A percentile compares a stretch with the other conserved stretches of the same genome.
phyloP scores from a whole-genome alignment of 2,329 filamentous ascomycete genomes.

The Chaetomiaceae sp. region DNA sequence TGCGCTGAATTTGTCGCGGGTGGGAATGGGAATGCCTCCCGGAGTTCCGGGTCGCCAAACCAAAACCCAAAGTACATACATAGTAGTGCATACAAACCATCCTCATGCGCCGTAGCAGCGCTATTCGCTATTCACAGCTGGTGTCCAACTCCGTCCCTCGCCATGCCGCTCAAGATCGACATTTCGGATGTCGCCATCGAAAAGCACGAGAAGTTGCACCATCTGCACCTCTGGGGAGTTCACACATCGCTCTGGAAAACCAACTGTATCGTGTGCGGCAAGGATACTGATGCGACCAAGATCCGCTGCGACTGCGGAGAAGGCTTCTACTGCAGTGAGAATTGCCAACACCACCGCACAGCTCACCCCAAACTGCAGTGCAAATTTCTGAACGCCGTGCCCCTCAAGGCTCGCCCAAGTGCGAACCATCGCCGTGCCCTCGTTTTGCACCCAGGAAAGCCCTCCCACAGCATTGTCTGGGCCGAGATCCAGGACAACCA shows the following conservation, averaged over 20 bases:
- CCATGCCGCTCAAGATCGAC: constrained; percentile 7
- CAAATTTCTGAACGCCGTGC: background rate
- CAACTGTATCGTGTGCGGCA: constrained; percentile 1
- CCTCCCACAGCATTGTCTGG: background rate
- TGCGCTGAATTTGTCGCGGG: no score
- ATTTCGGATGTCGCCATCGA: constrained; percentile 10
- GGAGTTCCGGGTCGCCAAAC: no score
- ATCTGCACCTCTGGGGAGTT: constrained; percentile 5
- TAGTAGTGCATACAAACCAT: no score
- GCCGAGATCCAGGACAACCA: constrained; percentile 2
- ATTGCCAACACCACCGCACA: background rate
- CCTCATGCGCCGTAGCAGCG: no score
- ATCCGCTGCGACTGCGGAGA: background rate
- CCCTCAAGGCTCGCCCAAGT: constrained; percentile 1
- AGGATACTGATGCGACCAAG: background rate
- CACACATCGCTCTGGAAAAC: background rate
- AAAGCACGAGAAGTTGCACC: background rate
- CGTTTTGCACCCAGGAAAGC: background rate
- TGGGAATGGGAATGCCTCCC: no score
- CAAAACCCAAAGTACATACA: no score
- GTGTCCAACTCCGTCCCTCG: background rate
- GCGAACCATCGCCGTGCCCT: constrained; percentile 7
- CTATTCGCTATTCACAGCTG: no score
- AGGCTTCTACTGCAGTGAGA: background rate
- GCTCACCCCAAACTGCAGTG: background rate